Evolutionary conservation across 768 basidiomycete genomes (phyloP).

Genomic region (Tricholoma furcatifolium): DNA sequence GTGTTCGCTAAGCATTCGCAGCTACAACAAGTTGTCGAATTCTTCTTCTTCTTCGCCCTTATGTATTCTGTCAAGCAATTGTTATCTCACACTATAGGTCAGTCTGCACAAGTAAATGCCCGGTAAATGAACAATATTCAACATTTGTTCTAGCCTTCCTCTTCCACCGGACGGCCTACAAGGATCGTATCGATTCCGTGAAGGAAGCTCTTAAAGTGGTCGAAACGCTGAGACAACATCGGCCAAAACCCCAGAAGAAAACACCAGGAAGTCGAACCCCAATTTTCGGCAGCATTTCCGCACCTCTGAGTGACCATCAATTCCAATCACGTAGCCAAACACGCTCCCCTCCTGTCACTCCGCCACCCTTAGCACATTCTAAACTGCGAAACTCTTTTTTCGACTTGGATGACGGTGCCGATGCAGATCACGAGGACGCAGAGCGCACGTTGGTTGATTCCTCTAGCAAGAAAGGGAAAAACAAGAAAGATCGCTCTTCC

Average conservation of each 20-base stretch:
- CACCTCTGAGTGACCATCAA: slow-evolving; percentile 36
- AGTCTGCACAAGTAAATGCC: slow-evolving; percentile 3
- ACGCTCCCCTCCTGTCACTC: slow-evolving; percentile 23
- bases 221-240: slow-evolving; percentile 66
- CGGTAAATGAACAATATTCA: neutral
- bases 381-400: slow-evolving; percentile 10
- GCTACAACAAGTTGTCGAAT: slow-evolving; percentile 65
- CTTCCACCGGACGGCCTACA: slow-evolving; percentile 77
- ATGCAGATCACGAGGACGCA: slow-evolving; percentile 18
- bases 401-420: slow-evolving; percentile 9
- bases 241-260: slow-evolving; percentile 42
- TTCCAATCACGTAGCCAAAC: slow-evolving; percentile 33
- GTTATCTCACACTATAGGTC: slow-evolving; percentile 64
- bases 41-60: slow-evolving; percentile 74
- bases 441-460: slow-evolving; percentile 9
- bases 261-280: slow-evolving; percentile 43
- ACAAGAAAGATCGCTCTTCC: slow-evolving; percentile 16
- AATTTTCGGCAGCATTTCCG: slow-evolving; percentile 31
- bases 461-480: slow-evolving; percentile 14
- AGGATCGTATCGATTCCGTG: slow-evolving; percentile 65
- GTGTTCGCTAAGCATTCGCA: slow-evolving; percentile 18
- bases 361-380: slow-evolving; percentile 6
- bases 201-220: slow-evolving; percentile 53
- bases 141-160: slow-evolving; percentile 49
- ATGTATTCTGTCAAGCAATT: slow-evolving; percentile 64